Evolutionary conservation across 2,329 filamentous ascomycete species (phyloP), one percentile per base, ranked within the genome.

Genomic region (Raffaelea ambrosiae): DNA sequence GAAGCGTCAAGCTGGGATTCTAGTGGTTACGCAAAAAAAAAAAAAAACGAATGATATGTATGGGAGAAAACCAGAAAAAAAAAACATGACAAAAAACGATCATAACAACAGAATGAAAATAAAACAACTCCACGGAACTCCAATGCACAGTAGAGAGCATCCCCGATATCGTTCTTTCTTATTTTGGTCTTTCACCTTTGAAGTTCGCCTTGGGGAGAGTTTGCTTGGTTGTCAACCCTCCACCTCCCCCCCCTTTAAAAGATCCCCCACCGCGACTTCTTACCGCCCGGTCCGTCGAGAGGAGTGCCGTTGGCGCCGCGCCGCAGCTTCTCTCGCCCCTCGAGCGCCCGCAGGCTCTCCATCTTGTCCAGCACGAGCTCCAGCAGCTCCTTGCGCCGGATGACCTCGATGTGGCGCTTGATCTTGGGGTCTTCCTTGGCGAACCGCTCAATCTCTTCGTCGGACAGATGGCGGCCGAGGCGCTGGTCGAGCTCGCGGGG

Each of bases 361-460:
- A 98, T 97, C 74, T 98, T 97, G 62, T 88, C 85, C 26, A 98
- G 73, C 5, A 95, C 93, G 48, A 96, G 72, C 69, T 98, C 91
- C 4, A 98, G 76, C 50, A 96, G 73, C 59, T 96, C 90, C 67
- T 98, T 98, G 55, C 90, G 77, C 53, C 83, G 79, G 55, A 97
- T 95, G 21, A 97, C 83, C 58, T 98, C 94, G 40, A 98, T 73
- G 63, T 98, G 94, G 43, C 84, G 77, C 53, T 84, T 78, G 53
- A 98, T 84, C 66, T 91, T 93, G 18, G 88, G 86, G 60, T 98
- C 94, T 66, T 98, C 93, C 46, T 87, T 81, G 3, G 93, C 93
- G 58, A 98, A 96, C 22, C 79, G 79, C 62, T 98, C 91, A 5
- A 97, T 79, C 59, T 97, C 84, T 5, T 82, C 81, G 48, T 85